Percentiles rank a stretch among this genome's conserved stretches.
These are phyloP conservation scores for Plenodomus tracheiphilus DNA, from an alignment of 2,329 filamentous ascomycete genomes.

Conservation along the genomic window DNA sequence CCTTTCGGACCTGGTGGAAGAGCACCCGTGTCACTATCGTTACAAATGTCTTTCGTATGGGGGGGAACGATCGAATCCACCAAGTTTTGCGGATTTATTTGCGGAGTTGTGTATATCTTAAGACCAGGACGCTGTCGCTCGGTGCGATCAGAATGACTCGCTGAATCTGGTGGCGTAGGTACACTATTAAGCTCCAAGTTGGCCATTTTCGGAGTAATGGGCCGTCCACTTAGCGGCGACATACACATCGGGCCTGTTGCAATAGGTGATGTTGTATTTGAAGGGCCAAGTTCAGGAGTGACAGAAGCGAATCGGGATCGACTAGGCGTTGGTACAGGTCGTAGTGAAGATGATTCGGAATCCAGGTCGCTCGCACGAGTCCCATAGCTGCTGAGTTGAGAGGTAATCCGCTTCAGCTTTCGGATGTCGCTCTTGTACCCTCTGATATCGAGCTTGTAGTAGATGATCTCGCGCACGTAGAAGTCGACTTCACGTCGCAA, in stretches of 20 bases:
- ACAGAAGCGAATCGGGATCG: slow-evolving; percentile 18
- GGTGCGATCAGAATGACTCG: not conserved
- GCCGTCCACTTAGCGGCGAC: slow-evolving; percentile 9
- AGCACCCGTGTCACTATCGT: not conserved
- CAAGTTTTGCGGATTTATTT: slow-evolving; percentile 2
- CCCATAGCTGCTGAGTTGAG: slow-evolving; percentile 27
- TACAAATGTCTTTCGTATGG: not conserved
- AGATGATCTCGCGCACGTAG: slow-evolving; percentile 53
- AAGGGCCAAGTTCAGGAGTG: slow-evolving; percentile 23
- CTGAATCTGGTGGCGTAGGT: slow-evolving; percentile 5
- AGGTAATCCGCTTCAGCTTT: slow-evolving; percentile 35
- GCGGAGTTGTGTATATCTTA: slow-evolving; percentile 16
- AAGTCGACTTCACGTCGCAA: slow-evolving; percentile 48
- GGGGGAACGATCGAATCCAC: no score
- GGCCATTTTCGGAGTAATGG: slow-evolving; percentile 16
- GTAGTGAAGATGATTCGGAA: slow-evolving; percentile 32
- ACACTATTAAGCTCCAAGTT: not conserved
- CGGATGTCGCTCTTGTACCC: slow-evolving; percentile 50
- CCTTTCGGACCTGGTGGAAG: slow-evolving; percentile 11
- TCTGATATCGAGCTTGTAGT: slow-evolving; percentile 54
- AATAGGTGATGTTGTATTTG: slow-evolving; percentile 22
- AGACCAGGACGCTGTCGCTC: slow-evolving; percentile 8
- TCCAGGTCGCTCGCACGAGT: slow-evolving; percentile 29
- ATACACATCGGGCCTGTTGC: slow-evolving; percentile 14
- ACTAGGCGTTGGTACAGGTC: slow-evolving; percentile 28